A percentile compares a stretch with the other conserved stretches of the same genome.
These are phyloP conservation scores for Pseudogymnoascus verrucosus DNA, from an alignment of 2,329 filamentous ascomycete genomes.

Conservation along the genomic window DNA sequence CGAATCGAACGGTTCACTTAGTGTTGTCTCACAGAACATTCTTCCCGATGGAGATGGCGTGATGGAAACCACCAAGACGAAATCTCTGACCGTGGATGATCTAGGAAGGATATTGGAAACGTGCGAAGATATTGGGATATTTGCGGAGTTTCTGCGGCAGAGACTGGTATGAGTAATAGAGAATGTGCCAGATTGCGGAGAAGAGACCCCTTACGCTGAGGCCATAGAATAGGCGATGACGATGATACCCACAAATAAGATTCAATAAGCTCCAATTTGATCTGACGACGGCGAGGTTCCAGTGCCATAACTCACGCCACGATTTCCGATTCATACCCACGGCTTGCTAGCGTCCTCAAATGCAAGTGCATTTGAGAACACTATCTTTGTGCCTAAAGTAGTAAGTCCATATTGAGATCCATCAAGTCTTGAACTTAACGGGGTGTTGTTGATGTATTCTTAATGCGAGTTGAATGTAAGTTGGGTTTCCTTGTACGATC, in stretches of 20 bases:
- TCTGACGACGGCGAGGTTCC: background rate
- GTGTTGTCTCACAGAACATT: constrained; percentile 25
- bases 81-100: constrained; percentile 23
- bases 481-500: background rate
- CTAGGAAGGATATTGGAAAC: constrained; percentile 38
- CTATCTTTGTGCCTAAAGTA: background rate
- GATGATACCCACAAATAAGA: constrained; percentile 7
- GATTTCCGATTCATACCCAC: background rate
- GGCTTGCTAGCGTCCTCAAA: background rate
- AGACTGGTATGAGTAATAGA: constrained; percentile 19
- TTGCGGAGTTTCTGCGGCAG: constrained; percentile 40
- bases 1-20: constrained; percentile 23
- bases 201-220: background rate
- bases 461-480: background rate
- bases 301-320: background rate
- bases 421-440: background rate
- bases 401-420: background rate
- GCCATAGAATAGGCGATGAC: background rate
- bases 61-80: constrained; percentile 12
- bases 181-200: background rate
- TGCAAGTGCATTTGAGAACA: background rate
- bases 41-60: constrained; percentile 16
- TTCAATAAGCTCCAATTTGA: background rate
- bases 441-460: background rate
- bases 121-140: constrained; percentile 41